Evolutionary conservation across 306 rosid genomes (phyloP), one percentile per base, ranked within the genome.

Genomic region (Pyrus betulifolia): DNA sequence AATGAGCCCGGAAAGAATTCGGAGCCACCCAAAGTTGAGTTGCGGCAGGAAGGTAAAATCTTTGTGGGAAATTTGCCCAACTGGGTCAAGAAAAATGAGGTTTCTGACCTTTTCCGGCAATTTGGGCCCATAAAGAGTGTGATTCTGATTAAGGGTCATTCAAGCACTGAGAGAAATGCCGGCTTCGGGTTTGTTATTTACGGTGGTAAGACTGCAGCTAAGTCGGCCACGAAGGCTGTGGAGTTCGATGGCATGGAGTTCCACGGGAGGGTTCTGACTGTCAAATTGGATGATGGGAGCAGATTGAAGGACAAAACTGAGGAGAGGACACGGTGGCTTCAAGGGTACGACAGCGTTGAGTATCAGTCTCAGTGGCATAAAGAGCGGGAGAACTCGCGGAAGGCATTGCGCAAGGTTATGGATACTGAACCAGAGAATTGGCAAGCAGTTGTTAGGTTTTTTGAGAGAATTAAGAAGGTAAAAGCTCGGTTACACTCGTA

Each of bases 161-260:
- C 82, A 70, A 76, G 79, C 4, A 83, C 79, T 0, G 85, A 84
- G 82, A 82, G 87, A 83, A 95, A 88, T 62, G 97, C 92, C 0
- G 97, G 97, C 5, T 95, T 86, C 19, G 98, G 93, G 61, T 95
- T 95, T 38, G 86, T 95, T 12, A 80, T 90, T 35, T 95, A 88
- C 21, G 89, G 77, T 0, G 97, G 91, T 5, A 52, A 68, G 1
- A 72, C 65, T 28, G 90, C 95, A 21, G 85, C 79, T 7, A 88
- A 72, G 67, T 88, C 92, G 3, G 97, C 97, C 30, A 82, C 81
- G 83, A 88, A 88, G 76, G 98, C 98, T 1, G 97, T 85, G 67
- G 98, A 89, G 85, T 95, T 95, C 22, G 97, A 95, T 15, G 98
- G 98, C 3, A 86, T 95, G 69, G 98, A 95, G 83, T 95, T 95